These are phyloP conservation scores for Cyberlindnera saturnus DNA, from an alignment of 805 yeast species.

Conservation along the genomic window DNA sequence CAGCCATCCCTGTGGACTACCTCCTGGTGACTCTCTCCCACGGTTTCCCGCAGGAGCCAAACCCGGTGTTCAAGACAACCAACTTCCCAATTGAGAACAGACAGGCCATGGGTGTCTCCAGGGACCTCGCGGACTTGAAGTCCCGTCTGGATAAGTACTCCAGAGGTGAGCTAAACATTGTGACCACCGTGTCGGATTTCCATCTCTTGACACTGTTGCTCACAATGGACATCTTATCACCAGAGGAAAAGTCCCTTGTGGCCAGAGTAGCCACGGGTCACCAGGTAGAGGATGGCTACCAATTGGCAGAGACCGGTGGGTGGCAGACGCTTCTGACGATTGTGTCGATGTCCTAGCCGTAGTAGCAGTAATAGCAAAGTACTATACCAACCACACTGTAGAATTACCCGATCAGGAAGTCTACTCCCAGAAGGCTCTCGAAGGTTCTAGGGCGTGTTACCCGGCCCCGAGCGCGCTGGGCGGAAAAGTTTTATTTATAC, in stretches of 20 bases:
- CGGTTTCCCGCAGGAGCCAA: constrained; percentile 72
- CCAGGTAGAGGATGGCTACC: constrained; percentile 39
- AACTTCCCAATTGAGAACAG: constrained; percentile 78
- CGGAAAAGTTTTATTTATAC: neutral
- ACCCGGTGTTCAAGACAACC: constrained; percentile 42
- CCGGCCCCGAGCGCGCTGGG: neutral
- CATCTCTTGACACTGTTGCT: constrained; percentile 62
- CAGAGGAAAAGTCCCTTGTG: constrained; percentile 47
- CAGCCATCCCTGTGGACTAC: constrained; percentile 91
- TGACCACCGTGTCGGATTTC: constrained; percentile 55
- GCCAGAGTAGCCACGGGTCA: constrained; percentile 40
- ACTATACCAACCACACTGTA: neutral
- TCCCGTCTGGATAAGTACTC: constrained; percentile 38
- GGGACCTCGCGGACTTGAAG: constrained; percentile 53
- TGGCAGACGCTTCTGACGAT: constrained; percentile 78
- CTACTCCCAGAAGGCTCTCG: neutral
- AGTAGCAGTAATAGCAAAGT: no score
- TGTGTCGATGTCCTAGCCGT: constrained; percentile 10
- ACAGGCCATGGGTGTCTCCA: constrained; percentile 66
- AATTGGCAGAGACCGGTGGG: constrained; percentile 55
- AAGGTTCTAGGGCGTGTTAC: neutral
- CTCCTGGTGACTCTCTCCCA: constrained; percentile 82
- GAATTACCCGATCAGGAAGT: neutral
- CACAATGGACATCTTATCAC: constrained; percentile 50
- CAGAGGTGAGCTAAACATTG: constrained; percentile 23